phyloP scores from a whole-genome alignment of 2,329 filamentous ascomycete species.

The Cyclaneusma minus region DNA sequence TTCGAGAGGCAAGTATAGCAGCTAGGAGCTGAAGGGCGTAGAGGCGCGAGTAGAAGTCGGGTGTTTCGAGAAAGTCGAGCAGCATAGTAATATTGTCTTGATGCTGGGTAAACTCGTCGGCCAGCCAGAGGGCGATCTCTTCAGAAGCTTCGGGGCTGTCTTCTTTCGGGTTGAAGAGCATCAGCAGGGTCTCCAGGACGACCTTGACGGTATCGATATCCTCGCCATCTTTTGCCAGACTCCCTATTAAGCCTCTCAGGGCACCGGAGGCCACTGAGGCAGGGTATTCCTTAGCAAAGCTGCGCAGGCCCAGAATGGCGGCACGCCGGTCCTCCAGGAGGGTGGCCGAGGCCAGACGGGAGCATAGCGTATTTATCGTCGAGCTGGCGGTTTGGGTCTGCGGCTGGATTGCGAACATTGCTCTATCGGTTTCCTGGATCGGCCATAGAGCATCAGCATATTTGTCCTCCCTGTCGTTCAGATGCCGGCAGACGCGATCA shows the following conservation, averaged over 20 bases:
- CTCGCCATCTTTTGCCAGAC: constrained; percentile 72
- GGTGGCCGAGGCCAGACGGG: constrained; percentile 74
- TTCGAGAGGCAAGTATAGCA: constrained; percentile 70
- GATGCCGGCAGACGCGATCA: too few relatives aligned
- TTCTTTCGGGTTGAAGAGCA: constrained; percentile 65
- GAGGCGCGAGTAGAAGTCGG: constrained; percentile 79
- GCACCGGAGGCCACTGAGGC: constrained; percentile 90
- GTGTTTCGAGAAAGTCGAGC: constrained; percentile 73
- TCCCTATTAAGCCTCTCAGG: constrained; percentile 74
- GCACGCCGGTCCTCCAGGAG: constrained; percentile 88
- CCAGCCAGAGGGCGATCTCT: constrained; percentile 89
- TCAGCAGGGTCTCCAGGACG: constrained; percentile 84
- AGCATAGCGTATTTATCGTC: constrained; percentile 81
- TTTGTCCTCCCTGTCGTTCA: too few relatives aligned
- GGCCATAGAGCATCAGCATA: constrained; percentile 9
- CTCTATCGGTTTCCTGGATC: constrained; percentile 9
- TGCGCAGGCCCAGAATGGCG: constrained; percentile 81
- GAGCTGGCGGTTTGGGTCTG: constrained; percentile 83
- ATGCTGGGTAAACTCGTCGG: constrained; percentile 93
- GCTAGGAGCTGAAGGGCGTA: constrained; percentile 83
- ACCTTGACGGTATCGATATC: constrained; percentile 95
- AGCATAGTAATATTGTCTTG: constrained; percentile 93
- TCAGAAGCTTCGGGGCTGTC: constrained; percentile 83
- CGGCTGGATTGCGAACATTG: constrained; percentile 55
- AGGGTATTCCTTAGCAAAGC: constrained; percentile 92